Conservation (phyloP, 208 protist genomes). For the Acanthamoeba divionensis region DNA sequence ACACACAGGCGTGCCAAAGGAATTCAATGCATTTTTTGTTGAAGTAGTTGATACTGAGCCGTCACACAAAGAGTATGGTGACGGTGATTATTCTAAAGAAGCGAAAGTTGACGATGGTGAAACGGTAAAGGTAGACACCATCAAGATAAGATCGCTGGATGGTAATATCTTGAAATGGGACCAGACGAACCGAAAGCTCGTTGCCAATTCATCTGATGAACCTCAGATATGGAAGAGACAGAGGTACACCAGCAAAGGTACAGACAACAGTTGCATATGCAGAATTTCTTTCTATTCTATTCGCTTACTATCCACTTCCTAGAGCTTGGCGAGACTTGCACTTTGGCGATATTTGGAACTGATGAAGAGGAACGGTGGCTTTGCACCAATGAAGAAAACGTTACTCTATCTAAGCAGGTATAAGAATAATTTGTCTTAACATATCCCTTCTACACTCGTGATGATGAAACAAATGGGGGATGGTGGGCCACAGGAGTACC, state of each 20-base stretch:
- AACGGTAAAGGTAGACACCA: background rate
- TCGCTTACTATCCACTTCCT: background rate
- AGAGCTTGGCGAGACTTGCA: background rate
- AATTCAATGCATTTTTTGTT: slow-evolving; percentile 22
- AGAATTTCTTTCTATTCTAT: background rate
- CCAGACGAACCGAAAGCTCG: background rate
- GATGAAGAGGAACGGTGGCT: background rate
- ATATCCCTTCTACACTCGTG: background rate
- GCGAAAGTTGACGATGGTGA: background rate
- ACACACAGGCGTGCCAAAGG: slow-evolving; percentile 31
- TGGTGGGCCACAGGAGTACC: background rate
- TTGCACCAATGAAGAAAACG: background rate
- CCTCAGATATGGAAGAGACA: background rate
- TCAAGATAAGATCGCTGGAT: slow-evolving; percentile 36
- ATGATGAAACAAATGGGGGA: background rate
- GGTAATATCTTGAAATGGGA: background rate
- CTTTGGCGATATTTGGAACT: background rate
- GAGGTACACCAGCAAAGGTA: background rate
- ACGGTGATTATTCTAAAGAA: background rate
- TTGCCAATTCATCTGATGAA: background rate
- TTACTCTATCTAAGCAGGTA: background rate
- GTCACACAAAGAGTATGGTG: background rate
- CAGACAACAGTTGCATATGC: background rate
- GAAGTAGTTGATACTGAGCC: background rate
- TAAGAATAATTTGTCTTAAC: background rate